These are phyloP conservation scores for Dichotomocladium elegans DNA, from an alignment of 371 early-diverging fungal species.

Conservation along the genomic window DNA sequence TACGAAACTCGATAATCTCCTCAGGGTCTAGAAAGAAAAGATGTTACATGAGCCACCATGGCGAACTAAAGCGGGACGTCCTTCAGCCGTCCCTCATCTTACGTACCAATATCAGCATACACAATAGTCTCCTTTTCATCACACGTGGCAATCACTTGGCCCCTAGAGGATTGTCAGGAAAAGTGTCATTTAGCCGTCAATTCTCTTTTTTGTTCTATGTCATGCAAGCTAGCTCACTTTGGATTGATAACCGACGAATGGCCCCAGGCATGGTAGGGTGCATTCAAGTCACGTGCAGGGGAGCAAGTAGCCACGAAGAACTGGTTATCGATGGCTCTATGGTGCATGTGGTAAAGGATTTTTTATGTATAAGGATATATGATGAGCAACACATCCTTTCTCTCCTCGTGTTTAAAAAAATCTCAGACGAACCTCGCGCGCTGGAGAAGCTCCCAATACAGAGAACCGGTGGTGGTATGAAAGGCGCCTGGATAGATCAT, in stretches of 20 bases:
- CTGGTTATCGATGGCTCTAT: constrained; percentile 66
- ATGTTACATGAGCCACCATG: too few species aligned
- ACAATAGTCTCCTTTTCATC: constrained; percentile 82
- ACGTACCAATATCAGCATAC: constrained; percentile 74
- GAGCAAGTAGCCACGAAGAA: constrained; percentile 91
- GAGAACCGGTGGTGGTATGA: constrained; percentile 91
- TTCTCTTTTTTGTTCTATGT: constrained; percentile 12
- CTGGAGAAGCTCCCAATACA: constrained; percentile 93
- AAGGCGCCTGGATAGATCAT: constrained; percentile 98
- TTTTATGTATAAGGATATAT: background rate
- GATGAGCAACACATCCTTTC: background rate
- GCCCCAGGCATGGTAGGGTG: constrained; percentile 90
- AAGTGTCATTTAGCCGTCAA: background rate
- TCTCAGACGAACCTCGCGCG: constrained; percentile 69
- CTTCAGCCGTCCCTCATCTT: background rate
- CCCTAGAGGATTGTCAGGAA: constrained; percentile 24
- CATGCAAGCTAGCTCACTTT: constrained; percentile 46
- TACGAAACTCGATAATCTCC: constrained; percentile 58
- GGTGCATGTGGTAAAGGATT: too few species aligned
- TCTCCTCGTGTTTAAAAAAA: background rate
- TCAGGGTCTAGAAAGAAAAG: constrained; percentile 60
- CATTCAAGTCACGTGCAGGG: constrained; percentile 80
- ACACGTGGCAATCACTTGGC: constrained; percentile 62
- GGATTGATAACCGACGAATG: constrained; percentile 92
- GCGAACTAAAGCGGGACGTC: too few species aligned